A percentile compares a stretch with the other conserved stretches of the same genome.
Conservation (phyloP, 768 basidiomycete species). For the Mycena galericulata region DNA sequence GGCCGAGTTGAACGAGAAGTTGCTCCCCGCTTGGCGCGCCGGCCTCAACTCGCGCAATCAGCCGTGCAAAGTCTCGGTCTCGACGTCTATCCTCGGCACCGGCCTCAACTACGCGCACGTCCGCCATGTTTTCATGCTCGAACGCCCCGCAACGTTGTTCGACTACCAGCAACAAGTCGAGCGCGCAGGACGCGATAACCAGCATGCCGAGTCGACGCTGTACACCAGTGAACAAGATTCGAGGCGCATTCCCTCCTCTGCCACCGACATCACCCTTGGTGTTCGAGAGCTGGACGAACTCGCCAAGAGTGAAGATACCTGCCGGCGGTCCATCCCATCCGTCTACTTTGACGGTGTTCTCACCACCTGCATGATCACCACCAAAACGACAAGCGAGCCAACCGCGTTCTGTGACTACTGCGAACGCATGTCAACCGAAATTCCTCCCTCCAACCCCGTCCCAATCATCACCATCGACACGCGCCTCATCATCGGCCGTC, state of each 20-base stretch:
- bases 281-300: background rate
- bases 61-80: background rate
- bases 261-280: background rate
- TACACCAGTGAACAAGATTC: background rate
- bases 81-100: constrained; percentile 12
- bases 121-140: constrained; percentile 4
- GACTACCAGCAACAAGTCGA: constrained; percentile 7
- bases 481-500: background rate
- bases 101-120: constrained; percentile 7
- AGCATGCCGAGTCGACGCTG: background rate
- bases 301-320: background rate
- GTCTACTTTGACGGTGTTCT: background rate
- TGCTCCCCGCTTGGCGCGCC: background rate
- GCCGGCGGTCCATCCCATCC: background rate
- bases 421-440: background rate
- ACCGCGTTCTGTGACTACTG: background rate
- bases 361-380: background rate
- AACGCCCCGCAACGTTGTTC: background rate
- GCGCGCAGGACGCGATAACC: background rate
- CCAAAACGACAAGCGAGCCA: background rate
- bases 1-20: background rate
- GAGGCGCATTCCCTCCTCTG: background rate
- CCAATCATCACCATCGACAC: background rate
- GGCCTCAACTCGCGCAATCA: background rate
- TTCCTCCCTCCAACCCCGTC: background rate